Percentiles rank a stretch among this genome's conserved stretches.
These are phyloP conservation scores for Candida dubliniensis DNA, from an alignment of 1,139 yeast genomes.

Conservation along the genomic window DNA sequence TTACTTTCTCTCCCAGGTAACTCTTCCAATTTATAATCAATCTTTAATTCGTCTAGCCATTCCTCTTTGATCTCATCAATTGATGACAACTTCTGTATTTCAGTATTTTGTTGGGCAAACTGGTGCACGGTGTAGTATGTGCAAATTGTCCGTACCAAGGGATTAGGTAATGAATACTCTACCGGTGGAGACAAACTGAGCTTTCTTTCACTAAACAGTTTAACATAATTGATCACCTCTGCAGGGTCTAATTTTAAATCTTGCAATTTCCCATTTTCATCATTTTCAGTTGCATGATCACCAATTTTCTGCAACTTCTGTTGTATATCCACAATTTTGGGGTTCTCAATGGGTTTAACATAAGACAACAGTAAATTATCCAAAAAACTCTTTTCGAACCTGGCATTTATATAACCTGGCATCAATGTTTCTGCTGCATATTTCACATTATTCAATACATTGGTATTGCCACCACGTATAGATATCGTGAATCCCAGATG, in stretches of 20 bases:
- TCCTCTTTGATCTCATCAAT: constrained; percentile 22
- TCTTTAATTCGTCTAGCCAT: constrained; percentile 28
- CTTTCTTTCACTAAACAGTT: constrained; percentile 48
- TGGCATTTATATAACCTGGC: constrained; percentile 72
- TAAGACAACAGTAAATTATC: constrained; percentile 26
- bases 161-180: constrained; percentile 63
- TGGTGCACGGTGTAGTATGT: constrained; percentile 48
- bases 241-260: constrained; percentile 25
- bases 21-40: constrained; percentile 26
- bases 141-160: constrained; percentile 54
- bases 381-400: constrained; percentile 78
- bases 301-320: constrained; percentile 12
- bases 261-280: constrained; percentile 9
- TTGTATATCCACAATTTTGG: constrained; percentile 14
- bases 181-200: constrained; percentile 79
- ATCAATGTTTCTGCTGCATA: constrained; percentile 79
- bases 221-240: constrained; percentile 49
- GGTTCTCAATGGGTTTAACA: constrained; percentile 19
- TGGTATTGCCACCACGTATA: constrained; percentile 72
- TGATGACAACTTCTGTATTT: constrained; percentile 22
- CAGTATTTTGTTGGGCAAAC: constrained; percentile 27
- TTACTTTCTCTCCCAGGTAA: constrained; percentile 40
- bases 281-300: constrained; percentile 8
- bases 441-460: constrained; percentile 64
- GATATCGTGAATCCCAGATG: constrained; percentile 80